phyloP scores from a whole-genome alignment of 257 asterid genomes.

The Cruciata laevipes region DNA sequence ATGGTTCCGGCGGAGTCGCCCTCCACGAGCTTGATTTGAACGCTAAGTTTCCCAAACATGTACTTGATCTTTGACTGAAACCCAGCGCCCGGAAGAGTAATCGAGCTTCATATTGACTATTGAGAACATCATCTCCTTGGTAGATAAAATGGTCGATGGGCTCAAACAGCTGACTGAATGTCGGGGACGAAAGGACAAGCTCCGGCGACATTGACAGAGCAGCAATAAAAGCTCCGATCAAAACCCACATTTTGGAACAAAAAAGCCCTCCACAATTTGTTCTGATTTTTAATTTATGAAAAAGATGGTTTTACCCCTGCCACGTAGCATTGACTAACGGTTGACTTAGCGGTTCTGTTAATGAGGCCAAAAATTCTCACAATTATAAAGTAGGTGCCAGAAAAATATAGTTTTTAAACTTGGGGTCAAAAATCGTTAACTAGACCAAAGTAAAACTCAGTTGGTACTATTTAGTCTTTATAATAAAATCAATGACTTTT shows the following conservation, averaged over 20 bases:
- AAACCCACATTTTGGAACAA: background rate
- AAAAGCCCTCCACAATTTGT: too few relatives aligned
- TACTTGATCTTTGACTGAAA: slow-evolving; percentile 77
- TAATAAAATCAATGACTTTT: background rate
- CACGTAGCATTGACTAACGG: too few relatives aligned
- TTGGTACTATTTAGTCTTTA: too few relatives aligned
- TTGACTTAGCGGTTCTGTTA: too few relatives aligned
- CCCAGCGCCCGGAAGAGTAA: slow-evolving; percentile 78
- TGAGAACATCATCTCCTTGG: slow-evolving; percentile 53
- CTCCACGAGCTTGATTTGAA: slow-evolving; percentile 78
- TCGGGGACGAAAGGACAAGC: slow-evolving; percentile 28
- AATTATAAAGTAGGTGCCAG: too few relatives aligned
- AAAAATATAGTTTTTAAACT: too few relatives aligned
- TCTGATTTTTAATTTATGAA: too few relatives aligned
- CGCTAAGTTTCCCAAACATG: slow-evolving; percentile 79
- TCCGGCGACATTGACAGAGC: slow-evolving; percentile 17
- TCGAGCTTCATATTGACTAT: slow-evolving; percentile 84
- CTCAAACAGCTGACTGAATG: slow-evolving; percentile 55
- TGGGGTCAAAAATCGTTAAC: too few relatives aligned
- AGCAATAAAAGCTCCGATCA: slow-evolving; percentile 2
- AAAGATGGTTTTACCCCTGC: too few relatives aligned
- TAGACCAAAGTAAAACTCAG: too few relatives aligned
- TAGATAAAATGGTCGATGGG: slow-evolving; percentile 62
- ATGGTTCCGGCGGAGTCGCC: slow-evolving; percentile 98
- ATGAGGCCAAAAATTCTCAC: too few relatives aligned